phyloP scores from a whole-genome alignment of 208 protist species.

The Leishmania arabica region DNA sequence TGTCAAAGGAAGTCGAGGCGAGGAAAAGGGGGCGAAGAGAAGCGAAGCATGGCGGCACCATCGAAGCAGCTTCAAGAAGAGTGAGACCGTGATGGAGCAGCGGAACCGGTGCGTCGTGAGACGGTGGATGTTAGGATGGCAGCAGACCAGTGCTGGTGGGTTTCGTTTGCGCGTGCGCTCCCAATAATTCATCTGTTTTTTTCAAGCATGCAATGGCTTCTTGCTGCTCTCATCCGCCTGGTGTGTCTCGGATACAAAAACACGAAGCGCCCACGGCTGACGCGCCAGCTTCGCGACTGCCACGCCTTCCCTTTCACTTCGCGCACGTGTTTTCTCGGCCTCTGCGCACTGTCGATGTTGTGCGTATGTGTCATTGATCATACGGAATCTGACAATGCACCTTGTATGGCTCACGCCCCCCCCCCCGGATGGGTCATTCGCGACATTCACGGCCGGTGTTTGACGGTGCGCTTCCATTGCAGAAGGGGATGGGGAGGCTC shows the following conservation, averaged over 20 bases:
- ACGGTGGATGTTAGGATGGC: background rate
- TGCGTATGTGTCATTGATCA: background rate
- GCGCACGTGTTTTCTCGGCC: background rate
- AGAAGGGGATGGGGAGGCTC: background rate
- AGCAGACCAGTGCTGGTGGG: background rate
- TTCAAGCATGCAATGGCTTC: background rate
- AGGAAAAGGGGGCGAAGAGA: background rate
- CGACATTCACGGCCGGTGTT: too few relatives aligned
- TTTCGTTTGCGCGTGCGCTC: background rate
- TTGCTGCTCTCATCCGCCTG: background rate
- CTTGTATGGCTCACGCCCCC: background rate
- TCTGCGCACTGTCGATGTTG: background rate
- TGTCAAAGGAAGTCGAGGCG: background rate
- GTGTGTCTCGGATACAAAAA: background rate
- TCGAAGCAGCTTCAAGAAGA: background rate
- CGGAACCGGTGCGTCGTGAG: background rate
- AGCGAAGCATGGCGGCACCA: background rate
- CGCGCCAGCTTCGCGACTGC: background rate
- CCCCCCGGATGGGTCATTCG: background rate
- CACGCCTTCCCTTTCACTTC: background rate
- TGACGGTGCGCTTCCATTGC: too few relatives aligned
- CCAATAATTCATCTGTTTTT: background rate
- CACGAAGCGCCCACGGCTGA: background rate
- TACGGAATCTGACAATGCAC: background rate
- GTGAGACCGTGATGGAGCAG: background rate